Evolutionary conservation across 208 protist genomes (phyloP).

Genomic region (Wallacemonas sp.): DNA sequence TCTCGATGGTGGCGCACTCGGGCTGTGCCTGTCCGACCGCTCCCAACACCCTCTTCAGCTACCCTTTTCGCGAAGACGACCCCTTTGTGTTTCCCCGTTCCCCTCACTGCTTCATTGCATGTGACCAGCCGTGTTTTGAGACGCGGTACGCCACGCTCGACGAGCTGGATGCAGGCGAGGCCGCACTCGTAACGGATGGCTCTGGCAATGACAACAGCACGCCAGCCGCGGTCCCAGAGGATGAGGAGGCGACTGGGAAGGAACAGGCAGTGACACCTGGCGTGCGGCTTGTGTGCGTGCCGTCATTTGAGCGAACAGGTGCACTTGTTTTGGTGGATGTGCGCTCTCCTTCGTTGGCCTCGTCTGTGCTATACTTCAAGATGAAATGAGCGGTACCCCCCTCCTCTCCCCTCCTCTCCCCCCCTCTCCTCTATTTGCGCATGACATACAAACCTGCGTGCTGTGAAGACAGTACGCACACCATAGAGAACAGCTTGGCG

Average conservation of each 20-base stretch:
- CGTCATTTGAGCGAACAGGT: conserved; percentile 62
- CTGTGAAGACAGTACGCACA: too few relatives aligned
- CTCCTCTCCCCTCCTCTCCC: too few relatives aligned
- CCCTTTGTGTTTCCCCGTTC: conserved; percentile 79
- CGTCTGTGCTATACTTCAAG: conserved; percentile 18
- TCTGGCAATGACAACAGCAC: conserved; percentile 7
- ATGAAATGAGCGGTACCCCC: conserved; percentile 10
- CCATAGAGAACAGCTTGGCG: too few relatives aligned
- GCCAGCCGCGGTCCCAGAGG: conserved; percentile 1
- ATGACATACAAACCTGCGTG: too few relatives aligned
- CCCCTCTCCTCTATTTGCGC: too few relatives aligned
- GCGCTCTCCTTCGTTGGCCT: conserved; percentile 66
- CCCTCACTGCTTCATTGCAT: conserved; percentile 88
- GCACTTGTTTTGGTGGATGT: conserved; percentile 78
- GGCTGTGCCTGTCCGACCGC: conserved; percentile 89
- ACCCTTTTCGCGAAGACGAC: conserved; percentile 83
- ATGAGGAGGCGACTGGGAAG: conserved; percentile 9
- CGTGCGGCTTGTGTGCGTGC: conserved; percentile 78
- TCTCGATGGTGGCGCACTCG: conserved; percentile 70
- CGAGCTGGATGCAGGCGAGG: conserved; percentile 19
- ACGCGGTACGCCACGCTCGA: conserved; percentile 57
- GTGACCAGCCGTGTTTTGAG: conserved; percentile 81
- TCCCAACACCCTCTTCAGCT: conserved; percentile 92
- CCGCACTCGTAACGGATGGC: conserved; percentile 14
- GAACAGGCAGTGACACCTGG: conserved; percentile 17